These are phyloP conservation scores for Nicotiana paniculata DNA, from an alignment of 257 asterid species.

Conservation along the genomic window DNA sequence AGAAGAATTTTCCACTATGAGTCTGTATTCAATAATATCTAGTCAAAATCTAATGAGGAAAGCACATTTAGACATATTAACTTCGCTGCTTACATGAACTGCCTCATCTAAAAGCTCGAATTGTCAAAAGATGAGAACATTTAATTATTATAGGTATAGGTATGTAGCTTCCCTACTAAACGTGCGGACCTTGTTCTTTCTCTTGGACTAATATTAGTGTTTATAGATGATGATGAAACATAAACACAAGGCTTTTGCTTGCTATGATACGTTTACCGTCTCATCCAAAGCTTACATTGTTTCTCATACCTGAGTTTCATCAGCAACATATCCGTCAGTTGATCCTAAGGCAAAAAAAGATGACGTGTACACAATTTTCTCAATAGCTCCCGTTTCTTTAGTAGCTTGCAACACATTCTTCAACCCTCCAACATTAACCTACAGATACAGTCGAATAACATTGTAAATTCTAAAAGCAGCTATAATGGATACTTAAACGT, in stretches of 20 bases:
- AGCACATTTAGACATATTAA: not conserved
- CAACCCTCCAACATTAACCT: constrained; percentile 94
- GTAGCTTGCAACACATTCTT: constrained; percentile 67
- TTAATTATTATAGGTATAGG: not conserved
- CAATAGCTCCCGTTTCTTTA: constrained; percentile 46
- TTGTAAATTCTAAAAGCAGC: not conserved
- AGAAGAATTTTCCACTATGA: constrained; percentile 53
- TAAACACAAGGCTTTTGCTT: not conserved
- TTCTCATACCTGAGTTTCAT: constrained; percentile 61
- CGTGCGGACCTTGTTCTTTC: not conserved
- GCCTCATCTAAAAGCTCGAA: not conserved
- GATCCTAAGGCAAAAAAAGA: constrained; percentile 90
- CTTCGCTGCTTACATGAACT: not conserved
- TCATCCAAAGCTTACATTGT: not conserved
- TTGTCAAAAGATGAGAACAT: not conserved
- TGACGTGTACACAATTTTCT: constrained; percentile 80
- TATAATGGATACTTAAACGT: not conserved
- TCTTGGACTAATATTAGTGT: not conserved
- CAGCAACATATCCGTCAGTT: constrained; percentile 75
- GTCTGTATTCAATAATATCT: constrained; percentile 26
- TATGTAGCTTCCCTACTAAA: not conserved
- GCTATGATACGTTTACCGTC: not conserved
- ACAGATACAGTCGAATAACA: not conserved
- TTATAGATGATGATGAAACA: not conserved
- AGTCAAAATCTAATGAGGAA: not conserved